A percentile compares a stretch with the other conserved stretches of the same genome.
Conservation (phyloP, 192 early-diverging fungal species). For the Gaertneriomyces semiglobifer region DNA sequence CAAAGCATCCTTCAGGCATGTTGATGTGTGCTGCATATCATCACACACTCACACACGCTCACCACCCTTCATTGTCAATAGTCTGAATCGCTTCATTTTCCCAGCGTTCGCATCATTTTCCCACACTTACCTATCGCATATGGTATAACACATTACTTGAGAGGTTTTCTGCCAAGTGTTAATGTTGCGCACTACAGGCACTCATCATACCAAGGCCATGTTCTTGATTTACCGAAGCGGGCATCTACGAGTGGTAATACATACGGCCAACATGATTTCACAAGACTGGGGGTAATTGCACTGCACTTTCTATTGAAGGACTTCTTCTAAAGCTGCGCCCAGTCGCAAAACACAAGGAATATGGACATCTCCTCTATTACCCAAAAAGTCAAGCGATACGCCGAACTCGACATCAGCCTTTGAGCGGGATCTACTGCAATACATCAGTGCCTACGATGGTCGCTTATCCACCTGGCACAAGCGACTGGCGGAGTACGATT, state of each 20-base stretch:
- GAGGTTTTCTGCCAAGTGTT: not conserved
- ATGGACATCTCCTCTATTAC: conserved; percentile 48
- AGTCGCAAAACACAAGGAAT: conserved; percentile 59
- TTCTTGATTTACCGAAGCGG: conserved; percentile 48
- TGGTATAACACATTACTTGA: conserved; percentile 1
- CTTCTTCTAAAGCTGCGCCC: not conserved
- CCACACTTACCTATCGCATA: conserved; percentile 25
- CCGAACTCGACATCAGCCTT: conserved; percentile 38
- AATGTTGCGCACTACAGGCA: conserved; percentile 33
- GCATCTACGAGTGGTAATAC: conserved; percentile 49
- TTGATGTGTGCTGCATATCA: not conserved
- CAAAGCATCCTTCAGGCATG: not conserved
- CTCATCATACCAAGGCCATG: conserved; percentile 68
- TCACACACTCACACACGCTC: not conserved
- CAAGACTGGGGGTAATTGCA: conserved; percentile 56
- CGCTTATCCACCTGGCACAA: conserved; percentile 30
- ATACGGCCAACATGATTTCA: conserved; percentile 63
- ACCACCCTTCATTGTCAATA: not conserved
- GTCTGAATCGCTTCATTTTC: conserved; percentile 14
- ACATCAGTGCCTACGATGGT: conserved; percentile 46
- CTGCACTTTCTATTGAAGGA: not conserved
- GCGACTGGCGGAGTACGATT: conserved; percentile 50
- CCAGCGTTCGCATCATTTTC: conserved; percentile 19
- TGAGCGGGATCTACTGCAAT: conserved; percentile 53
- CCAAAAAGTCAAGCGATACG: conserved; percentile 25